phyloP scores from a whole-genome alignment of 768 basidiomycete genomes.

The Chalciporus piperatus region DNA sequence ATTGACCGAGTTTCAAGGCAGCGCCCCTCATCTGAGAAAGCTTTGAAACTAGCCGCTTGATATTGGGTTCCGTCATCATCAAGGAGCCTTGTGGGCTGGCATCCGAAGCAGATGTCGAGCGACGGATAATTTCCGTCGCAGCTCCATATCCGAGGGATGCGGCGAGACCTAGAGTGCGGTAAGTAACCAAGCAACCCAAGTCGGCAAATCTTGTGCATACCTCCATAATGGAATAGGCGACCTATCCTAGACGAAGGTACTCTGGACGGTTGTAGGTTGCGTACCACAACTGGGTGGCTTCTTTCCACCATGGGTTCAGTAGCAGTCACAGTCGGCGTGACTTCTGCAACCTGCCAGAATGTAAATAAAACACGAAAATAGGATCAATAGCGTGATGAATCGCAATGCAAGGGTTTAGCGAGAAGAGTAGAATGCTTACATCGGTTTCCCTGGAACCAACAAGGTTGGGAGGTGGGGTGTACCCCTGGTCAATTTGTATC shows the following conservation, averaged over 20 bases:
- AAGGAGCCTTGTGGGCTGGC: conserved; percentile 41
- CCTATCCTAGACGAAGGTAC: conserved; percentile 91
- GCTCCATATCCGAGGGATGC: conserved; percentile 88
- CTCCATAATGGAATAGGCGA: conserved; percentile 91
- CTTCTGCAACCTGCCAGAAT: conserved; percentile 3
- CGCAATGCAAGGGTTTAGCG: not conserved
- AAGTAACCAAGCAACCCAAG: not conserved
- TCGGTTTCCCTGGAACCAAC: not conserved
- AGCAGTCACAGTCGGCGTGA: not conserved
- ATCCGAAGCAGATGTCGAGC: conserved; percentile 36
- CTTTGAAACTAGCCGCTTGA: conserved; percentile 85
- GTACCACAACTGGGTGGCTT: conserved; percentile 13
- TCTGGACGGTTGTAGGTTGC: conserved; percentile 72
- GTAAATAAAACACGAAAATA: no score
- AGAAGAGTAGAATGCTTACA: conserved; percentile 6
- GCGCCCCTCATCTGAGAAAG: conserved; percentile 96
- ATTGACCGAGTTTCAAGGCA: conserved; percentile 94
- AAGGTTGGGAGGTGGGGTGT: not conserved
- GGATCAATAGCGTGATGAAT: not conserved
- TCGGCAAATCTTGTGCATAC: conserved; percentile 37
- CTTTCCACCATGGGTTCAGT: not conserved
- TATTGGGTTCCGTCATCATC: conserved; percentile 63
- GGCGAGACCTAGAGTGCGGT: conserved; percentile 68
- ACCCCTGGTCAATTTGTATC: not conserved
- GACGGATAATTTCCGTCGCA: conserved; percentile 79